Conservation (phyloP, 2,329 filamentous ascomycete genomes). For the Paecilomyces sp. region DNA sequence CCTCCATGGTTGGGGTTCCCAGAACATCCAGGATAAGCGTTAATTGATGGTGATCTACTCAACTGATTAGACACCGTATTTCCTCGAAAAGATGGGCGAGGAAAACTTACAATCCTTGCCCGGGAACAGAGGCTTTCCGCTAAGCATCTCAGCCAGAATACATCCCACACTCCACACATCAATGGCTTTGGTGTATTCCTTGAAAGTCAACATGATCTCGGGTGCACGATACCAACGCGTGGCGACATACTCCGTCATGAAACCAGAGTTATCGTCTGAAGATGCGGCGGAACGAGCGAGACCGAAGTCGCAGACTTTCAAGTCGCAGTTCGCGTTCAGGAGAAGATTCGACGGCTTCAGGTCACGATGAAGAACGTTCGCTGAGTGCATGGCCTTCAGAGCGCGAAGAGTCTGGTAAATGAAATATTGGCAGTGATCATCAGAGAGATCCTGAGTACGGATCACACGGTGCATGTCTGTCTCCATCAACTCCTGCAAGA, state of each 20-base stretch:
- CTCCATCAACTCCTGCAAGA: conserved; percentile 84
- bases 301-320: conserved; percentile 98
- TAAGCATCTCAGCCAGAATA: conserved; percentile 97
- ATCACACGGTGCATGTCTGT: conserved; percentile 99
- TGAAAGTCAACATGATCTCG: conserved; percentile 99
- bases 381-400: conserved; percentile 98
- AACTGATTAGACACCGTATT: conserved; percentile 8
- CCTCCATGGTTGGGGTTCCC: conserved; percentile 97
- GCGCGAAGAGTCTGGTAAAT: conserved; percentile 98
- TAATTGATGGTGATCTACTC: conserved; percentile 86
- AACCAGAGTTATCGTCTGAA: conserved; percentile 98
- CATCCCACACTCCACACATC: conserved; percentile 99
- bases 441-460: conserved; percentile 93
- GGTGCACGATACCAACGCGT: conserved; percentile 98
- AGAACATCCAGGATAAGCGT: conserved; percentile 96
- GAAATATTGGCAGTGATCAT: conserved; percentile 99
- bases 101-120: conserved; percentile 84
- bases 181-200: conserved; percentile 99
- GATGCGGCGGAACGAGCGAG: conserved; percentile 91
- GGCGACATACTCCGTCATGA: conserved; percentile 99
- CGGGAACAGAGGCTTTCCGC: conserved; percentile 94
- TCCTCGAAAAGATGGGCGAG: not conserved
- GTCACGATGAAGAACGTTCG: conserved; percentile 94
- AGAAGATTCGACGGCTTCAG: conserved; percentile 96
- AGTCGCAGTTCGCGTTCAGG: conserved; percentile 95